Percentiles rank a stretch among this genome's conserved stretches.
These are phyloP conservation scores for Pichia occidentalis DNA, from an alignment of 805 yeast genomes.

Conservation along the genomic window DNA sequence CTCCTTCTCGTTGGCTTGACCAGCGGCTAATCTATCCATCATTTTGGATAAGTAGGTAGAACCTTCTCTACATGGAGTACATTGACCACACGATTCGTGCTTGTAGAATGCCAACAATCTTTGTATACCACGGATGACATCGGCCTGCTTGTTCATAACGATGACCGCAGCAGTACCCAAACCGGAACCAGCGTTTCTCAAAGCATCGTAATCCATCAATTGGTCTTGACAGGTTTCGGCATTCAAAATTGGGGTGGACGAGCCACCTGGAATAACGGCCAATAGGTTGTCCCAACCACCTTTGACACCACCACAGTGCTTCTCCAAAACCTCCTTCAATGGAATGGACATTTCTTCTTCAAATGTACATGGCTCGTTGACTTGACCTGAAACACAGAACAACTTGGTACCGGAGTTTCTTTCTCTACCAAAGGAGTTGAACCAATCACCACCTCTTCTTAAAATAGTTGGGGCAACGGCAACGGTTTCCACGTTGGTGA, in stretches of 20 bases:
- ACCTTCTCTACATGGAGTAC: constrained; percentile 94
- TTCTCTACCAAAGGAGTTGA: constrained; percentile 76
- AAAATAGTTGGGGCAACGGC: constrained; percentile 85
- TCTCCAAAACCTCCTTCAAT: constrained; percentile 72
- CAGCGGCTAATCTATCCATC: constrained; percentile 75
- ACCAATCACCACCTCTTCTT: constrained; percentile 88
- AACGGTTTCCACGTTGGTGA: constrained; percentile 86
- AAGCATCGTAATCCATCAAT: constrained; percentile 83
- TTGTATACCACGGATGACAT: constrained; percentile 79
- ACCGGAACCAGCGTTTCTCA: constrained; percentile 80
- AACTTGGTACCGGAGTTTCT: constrained; percentile 79
- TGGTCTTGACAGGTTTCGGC: constrained; percentile 59
- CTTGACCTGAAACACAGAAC: constrained; percentile 84
- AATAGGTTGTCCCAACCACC: constrained; percentile 92
- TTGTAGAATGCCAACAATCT: constrained; percentile 78
- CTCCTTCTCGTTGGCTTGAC: constrained; percentile 76
- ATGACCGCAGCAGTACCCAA: constrained; percentile 91
- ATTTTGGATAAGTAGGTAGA: constrained; percentile 78
- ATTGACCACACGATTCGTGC: constrained; percentile 92
- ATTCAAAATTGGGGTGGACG: constrained; percentile 78
- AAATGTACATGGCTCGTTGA: constrained; percentile 86
- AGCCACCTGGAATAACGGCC: constrained; percentile 88
- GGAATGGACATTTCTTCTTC: constrained; percentile 94
- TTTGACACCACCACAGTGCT: constrained; percentile 83
- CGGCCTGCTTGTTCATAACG: constrained; percentile 84